Conservation (phyloP, 306 rosid species). For the Malus orientalis region DNA sequence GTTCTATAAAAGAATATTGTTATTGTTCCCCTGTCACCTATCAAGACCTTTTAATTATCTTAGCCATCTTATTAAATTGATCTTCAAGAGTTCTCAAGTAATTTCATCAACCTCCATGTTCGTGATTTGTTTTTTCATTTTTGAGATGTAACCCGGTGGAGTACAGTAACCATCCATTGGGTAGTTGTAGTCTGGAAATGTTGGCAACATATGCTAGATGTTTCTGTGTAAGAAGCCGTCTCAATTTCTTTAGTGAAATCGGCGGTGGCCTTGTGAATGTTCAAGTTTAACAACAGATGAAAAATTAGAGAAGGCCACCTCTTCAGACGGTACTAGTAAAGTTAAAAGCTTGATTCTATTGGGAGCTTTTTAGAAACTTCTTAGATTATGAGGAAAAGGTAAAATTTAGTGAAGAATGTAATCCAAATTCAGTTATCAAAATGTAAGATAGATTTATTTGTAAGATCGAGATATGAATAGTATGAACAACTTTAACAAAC, state of each 20-base stretch:
- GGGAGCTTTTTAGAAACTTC: neutral
- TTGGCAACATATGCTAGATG: too few species aligned
- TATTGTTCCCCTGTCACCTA: neutral
- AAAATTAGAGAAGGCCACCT: neutral
- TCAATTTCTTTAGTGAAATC: neutral
- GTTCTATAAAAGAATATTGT: neutral
- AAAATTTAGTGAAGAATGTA: neutral
- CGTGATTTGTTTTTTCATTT: neutral
- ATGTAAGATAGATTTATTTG: neutral
- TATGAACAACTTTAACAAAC: neutral
- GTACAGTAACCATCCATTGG: neutral
- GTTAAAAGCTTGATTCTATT: neutral
- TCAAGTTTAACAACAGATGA: neutral
- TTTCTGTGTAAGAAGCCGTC: neutral
- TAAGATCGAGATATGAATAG: neutral
- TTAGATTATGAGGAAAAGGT: neutral
- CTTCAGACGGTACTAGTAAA: neutral
- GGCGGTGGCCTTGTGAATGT: neutral
- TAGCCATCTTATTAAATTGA: neutral
- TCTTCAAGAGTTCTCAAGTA: neutral
- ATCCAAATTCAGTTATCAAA: neutral
- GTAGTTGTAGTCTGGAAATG: neutral
- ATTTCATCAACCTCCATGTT: neutral
- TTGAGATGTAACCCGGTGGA: neutral
- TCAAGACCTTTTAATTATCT: neutral